Base-by-base conservation (phyloP, 345 rosid genomes). In the Melastoma malabathricum region DNA sequence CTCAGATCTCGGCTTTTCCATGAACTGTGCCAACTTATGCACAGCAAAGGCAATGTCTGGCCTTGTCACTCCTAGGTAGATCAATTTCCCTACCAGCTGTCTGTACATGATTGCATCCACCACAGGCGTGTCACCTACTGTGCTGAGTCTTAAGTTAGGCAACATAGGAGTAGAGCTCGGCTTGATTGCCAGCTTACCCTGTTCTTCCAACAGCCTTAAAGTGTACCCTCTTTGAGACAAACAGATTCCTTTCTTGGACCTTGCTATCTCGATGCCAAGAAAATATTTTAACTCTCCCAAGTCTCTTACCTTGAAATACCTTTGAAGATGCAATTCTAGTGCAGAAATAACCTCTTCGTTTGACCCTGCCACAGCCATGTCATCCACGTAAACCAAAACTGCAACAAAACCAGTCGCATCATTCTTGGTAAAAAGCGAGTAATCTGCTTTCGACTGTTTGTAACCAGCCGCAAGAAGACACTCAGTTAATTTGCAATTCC, bases 1-100 rank as follows among this genome's bases (percentile, higher is more conserved):
- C 10, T 8, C 8, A 13, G 31, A 45, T 22, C 18, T 52, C 7
- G 45, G 56, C 44, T 16, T 15, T 7, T 52, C 45, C 56, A 52
- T 52, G 56, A 52, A 52, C 44, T 52, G 56, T n/a, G 4, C 15
- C 13, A 52, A 31, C 2, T 2, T 39, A 14, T 52, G 56, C 2
- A 52, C 46, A 52, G 19, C 44, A 52, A 15, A 52, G 10, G 18
- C 2, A 12, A 52, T 19, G 4, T 52, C 56, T 13, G 16, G 46
- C 5, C 56, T 29, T 10, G 56, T 52, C 16, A 52, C 18, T 9
- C 45, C 15, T 1, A 38, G 18, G 18, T 52, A 52, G 15, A 52
- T 15, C 22, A 52, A 38, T 4, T 34, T 29, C 6, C 56, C 56
- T 15, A 52, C 44, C 6, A 52, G 6, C 44, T 45, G n/a, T 13